Conservation (phyloP, 768 basidiomycete genomes). For the Myochromella boudieri region DNA sequence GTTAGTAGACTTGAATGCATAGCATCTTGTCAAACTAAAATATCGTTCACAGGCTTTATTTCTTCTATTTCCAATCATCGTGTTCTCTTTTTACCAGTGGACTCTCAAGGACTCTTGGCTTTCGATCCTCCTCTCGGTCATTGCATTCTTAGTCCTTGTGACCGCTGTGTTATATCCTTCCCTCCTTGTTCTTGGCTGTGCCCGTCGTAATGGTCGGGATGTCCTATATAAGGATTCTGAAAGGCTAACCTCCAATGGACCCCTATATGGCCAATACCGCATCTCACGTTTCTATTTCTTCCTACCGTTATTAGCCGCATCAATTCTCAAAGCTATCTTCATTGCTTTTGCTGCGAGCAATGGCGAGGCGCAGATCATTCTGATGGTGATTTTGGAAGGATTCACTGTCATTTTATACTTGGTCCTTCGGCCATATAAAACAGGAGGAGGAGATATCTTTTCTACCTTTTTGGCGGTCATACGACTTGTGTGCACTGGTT, state of each 20-base stretch:
- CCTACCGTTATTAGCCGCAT: constrained; percentile 51
- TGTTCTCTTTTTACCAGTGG: constrained; percentile 91
- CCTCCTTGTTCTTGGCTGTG: constrained; percentile 48
- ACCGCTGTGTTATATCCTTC: constrained; percentile 48
- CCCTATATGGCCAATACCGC: constrained; percentile 70
- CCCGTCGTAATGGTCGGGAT: constrained; percentile 26
- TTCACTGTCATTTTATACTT: constrained; percentile 53
- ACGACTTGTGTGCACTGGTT: constrained; percentile 65
- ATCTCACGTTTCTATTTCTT: constrained; percentile 68
- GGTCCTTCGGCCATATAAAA: constrained; percentile 61
- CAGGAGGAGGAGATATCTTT: constrained; percentile 70
- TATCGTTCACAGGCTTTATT: constrained; percentile 53
- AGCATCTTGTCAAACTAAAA: background rate
- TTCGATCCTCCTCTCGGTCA: constrained; percentile 73
- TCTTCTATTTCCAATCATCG: constrained; percentile 63
- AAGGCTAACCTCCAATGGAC: constrained; percentile 44
- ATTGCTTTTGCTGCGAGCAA: constrained; percentile 63
- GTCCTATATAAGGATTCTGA: constrained; percentile 31
- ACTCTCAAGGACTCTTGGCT: constrained; percentile 88
- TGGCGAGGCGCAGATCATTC: constrained; percentile 68
- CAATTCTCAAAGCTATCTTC: constrained; percentile 69
- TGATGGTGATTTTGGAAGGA: constrained; percentile 66
- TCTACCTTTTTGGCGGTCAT: constrained; percentile 64
- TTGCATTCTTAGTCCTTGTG: constrained; percentile 56
- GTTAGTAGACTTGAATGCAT: constrained; percentile 39